These are phyloP conservation scores for Dactylellina leptospora DNA, from an alignment of 2,329 filamentous ascomycete genomes.

Conservation along the genomic window DNA sequence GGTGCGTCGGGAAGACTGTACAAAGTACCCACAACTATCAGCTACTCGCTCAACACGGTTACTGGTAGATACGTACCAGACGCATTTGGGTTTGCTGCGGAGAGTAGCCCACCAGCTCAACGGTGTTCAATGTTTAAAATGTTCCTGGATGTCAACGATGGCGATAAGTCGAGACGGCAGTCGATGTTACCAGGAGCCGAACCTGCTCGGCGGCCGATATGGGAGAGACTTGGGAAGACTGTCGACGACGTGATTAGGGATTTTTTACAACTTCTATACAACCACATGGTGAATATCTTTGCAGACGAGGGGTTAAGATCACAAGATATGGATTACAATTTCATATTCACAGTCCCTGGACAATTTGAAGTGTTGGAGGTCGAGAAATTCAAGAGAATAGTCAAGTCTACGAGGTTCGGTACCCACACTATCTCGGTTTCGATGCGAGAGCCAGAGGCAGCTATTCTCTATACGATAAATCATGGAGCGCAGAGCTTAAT, in stretches of 20 bases:
- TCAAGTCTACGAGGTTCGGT: conserved; percentile 31
- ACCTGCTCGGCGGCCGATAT: conserved; percentile 12
- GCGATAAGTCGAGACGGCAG: conserved; percentile 4
- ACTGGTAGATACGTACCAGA: conserved; percentile 4
- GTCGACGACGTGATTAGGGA: conserved; percentile 36
- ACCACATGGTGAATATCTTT: conserved; percentile 26
- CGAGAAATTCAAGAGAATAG: conserved; percentile 28
- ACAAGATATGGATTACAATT: conserved; percentile 37
- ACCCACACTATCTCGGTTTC: conserved; percentile 27
- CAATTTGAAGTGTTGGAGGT: conserved; percentile 43
- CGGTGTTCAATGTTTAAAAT: conserved; percentile 46
- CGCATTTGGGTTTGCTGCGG: conserved; percentile 38
- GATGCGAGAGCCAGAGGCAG: conserved; percentile 34
- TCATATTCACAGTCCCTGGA: conserved; percentile 39
- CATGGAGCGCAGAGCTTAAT: conserved; percentile 36
- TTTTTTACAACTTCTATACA: conserved; percentile 30
- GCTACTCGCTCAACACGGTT: conserved; percentile 6
- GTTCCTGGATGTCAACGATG: conserved; percentile 27
- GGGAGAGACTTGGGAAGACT: conserved; percentile 33
- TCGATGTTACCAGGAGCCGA: conserved; percentile 1
- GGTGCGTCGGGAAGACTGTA: conserved; percentile 34
- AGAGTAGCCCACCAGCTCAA: conserved; percentile 4
- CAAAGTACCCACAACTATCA: conserved; percentile 40
- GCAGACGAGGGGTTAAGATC: conserved; percentile 32
- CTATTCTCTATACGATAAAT: conserved; percentile 39